A percentile compares a stretch with the other conserved stretches of the same genome.
phyloP scores from a whole-genome alignment of 768 basidiomycete genomes.

The Lyophyllum atratum region DNA sequence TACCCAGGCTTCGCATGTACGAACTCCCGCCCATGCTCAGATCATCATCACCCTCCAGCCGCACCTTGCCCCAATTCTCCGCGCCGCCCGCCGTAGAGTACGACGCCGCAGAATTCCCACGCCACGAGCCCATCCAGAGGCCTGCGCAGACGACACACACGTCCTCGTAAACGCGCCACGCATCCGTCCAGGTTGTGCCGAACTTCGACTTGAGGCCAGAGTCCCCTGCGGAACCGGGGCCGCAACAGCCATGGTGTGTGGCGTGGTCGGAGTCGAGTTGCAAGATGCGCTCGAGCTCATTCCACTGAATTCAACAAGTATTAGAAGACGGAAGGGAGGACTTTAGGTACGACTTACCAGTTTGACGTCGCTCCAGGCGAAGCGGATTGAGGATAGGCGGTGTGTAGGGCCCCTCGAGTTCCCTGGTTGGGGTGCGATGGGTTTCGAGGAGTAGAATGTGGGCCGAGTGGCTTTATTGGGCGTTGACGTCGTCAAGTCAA shows the following conservation, averaged over 20 bases:
- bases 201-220: constrained; percentile 34
- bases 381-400: constrained; percentile 63
- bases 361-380: constrained; percentile 84
- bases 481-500: constrained; percentile 74
- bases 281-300: constrained; percentile 72
- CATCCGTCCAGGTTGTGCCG: constrained; percentile 64
- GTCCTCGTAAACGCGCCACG: constrained; percentile 84
- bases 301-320: constrained; percentile 55
- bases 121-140: constrained; percentile 77
- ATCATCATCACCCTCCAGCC: constrained; percentile 70
- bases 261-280: constrained; percentile 46
- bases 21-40: constrained; percentile 35
- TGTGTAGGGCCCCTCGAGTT: constrained; percentile 45
- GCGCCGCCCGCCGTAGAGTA: constrained; percentile 51
- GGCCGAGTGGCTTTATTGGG: constrained; percentile 64
- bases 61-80: constrained; percentile 57
- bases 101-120: constrained; percentile 46
- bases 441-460: constrained; percentile 62
- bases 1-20: constrained; percentile 60
- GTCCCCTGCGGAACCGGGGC: constrained; percentile 27
- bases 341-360: constrained; percentile 43
- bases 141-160: constrained; percentile 81
- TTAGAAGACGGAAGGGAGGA: background rate
- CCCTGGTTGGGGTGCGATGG: constrained; percentile 34
- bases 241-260: constrained; percentile 37